Conservation (phyloP, 306 rosid species). For the Macrotyloma uniflorum region DNA sequence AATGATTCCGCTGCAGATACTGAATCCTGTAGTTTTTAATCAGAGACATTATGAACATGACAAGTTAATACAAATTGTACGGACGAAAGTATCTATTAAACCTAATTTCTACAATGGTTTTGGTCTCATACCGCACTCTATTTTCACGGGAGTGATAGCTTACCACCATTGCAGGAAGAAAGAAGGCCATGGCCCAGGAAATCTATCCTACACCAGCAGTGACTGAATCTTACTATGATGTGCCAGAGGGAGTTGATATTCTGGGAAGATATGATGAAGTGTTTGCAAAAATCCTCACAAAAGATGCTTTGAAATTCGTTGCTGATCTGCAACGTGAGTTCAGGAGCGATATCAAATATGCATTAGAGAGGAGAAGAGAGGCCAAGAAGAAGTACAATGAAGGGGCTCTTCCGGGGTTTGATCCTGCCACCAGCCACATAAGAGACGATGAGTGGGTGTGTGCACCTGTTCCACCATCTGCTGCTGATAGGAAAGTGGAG, state of each 20-base stretch:
- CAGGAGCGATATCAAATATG: slow-evolving; percentile 65
- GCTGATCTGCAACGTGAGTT: slow-evolving; percentile 78
- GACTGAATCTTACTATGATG: slow-evolving; percentile 51
- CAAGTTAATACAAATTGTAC: too few relatives aligned
- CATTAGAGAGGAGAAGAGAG: slow-evolving; percentile 77
- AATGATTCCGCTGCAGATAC: too few relatives aligned
- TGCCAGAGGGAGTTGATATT: slow-evolving; percentile 74
- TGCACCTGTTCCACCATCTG: slow-evolving; percentile 65
- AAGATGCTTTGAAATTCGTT: slow-evolving; percentile 74
- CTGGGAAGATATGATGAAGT: slow-evolving; percentile 73
- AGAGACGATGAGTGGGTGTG: slow-evolving; percentile 74
- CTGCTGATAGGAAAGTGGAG: slow-evolving; percentile 88
- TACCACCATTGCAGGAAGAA: neutral
- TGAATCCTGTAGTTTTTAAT: too few relatives aligned
- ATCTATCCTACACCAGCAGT: slow-evolving; percentile 23
- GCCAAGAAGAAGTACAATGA: slow-evolving; percentile 70
- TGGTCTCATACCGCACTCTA: neutral
- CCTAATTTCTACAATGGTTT: neutral
- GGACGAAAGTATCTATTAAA: too few relatives aligned
- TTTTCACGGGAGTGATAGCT: neutral
- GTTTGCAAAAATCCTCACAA: slow-evolving; percentile 63
- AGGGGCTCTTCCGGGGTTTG: slow-evolving; percentile 76
- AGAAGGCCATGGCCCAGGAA: slow-evolving; percentile 46
- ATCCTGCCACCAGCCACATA: slow-evolving; percentile 64
- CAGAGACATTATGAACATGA: too few relatives aligned